A percentile compares a stretch with the other conserved stretches of the same genome.
phyloP scores from a whole-genome alignment of 768 basidiomycete species.

The Boletus subcaerulescens region DNA sequence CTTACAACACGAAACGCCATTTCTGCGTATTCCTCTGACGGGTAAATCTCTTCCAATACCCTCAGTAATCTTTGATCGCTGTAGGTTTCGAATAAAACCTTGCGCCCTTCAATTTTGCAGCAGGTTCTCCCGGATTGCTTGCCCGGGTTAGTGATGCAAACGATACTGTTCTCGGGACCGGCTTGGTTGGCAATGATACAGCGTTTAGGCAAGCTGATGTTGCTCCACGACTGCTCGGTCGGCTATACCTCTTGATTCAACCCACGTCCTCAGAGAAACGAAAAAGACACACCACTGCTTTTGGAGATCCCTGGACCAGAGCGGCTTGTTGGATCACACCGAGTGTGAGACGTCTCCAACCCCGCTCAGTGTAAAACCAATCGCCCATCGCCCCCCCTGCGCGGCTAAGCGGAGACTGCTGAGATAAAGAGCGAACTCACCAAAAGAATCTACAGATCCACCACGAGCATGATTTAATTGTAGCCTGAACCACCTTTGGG shows the following conservation, averaged over 20 bases:
- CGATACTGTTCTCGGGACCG: not conserved
- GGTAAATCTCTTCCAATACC: not conserved
- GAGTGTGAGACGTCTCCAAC: constrained; percentile 5
- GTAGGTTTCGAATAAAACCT: not conserved
- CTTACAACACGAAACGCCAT: not conserved
- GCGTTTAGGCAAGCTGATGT: not conserved
- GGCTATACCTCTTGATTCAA: not conserved
- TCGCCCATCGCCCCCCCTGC: not conserved
- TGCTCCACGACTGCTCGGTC: not conserved
- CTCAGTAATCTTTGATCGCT: not conserved
- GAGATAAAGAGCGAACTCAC: not conserved
- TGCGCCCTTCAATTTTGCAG: not conserved
- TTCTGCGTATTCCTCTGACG: not conserved
- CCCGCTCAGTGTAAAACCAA: not conserved
- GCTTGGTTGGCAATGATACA: not conserved
- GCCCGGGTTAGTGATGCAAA: not conserved
- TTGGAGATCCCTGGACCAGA: not conserved
- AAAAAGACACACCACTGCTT: not conserved
- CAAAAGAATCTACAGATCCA: not conserved
- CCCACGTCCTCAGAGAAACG: too few relatives aligned
- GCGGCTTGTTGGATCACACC: constrained; percentile 2
- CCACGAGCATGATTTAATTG: not conserved
- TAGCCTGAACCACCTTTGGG: constrained; percentile 3
- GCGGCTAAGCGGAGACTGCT: not conserved
- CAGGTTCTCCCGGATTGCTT: not conserved